A percentile compares a stretch with the other conserved stretches of the same genome.
Evolutionary conservation across 257 asterid genomes (phyloP).

Genomic region (Coffea eugenioides): DNA sequence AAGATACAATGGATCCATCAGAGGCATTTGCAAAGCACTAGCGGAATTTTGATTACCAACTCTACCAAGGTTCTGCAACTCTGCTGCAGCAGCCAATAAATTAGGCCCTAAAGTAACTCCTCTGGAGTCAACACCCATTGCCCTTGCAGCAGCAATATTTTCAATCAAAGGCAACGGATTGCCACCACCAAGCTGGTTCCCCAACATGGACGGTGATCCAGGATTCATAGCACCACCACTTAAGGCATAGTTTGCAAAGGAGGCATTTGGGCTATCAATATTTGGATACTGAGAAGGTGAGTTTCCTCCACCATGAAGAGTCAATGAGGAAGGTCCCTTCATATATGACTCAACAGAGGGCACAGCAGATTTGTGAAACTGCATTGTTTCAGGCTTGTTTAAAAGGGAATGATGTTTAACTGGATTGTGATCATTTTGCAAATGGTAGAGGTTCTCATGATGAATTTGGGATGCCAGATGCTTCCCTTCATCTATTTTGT

Average conservation of each 20-base stretch:
- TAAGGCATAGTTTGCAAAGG: constrained; percentile 46
- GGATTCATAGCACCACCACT: constrained; percentile 44
- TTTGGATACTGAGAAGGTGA: constrained; percentile 51
- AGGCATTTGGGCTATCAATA: constrained; percentile 46
- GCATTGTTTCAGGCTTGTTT: constrained; percentile 34
- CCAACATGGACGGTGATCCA: constrained; percentile 46
- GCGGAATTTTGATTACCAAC: constrained; percentile 44
- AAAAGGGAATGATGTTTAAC: constrained; percentile 28
- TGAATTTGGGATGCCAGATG: constrained; percentile 34
- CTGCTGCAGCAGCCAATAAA: constrained; percentile 49
- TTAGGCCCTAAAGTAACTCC: constrained; percentile 48
- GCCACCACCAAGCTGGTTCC: constrained; percentile 43
- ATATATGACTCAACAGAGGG: constrained; percentile 26
- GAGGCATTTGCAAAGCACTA: constrained; percentile 41
- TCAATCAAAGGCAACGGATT: constrained; percentile 50
- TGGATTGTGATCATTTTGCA: constrained; percentile 38
- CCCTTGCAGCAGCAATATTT: constrained; percentile 40
- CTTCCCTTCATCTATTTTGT: constrained; percentile 42
- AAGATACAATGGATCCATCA: constrained; percentile 54
- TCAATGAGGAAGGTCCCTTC: constrained; percentile 44
- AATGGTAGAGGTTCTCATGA: constrained; percentile 32
- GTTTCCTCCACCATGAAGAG: constrained; percentile 36
- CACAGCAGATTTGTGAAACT: constrained; percentile 23
- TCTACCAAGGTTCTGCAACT: constrained; percentile 48
- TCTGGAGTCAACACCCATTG: constrained; percentile 51